A percentile compares a stretch with the other conserved stretches of the same genome.
Conservation (phyloP, 2,329 filamentous ascomycete species). For the Alternaria novae-zelandiae region DNA sequence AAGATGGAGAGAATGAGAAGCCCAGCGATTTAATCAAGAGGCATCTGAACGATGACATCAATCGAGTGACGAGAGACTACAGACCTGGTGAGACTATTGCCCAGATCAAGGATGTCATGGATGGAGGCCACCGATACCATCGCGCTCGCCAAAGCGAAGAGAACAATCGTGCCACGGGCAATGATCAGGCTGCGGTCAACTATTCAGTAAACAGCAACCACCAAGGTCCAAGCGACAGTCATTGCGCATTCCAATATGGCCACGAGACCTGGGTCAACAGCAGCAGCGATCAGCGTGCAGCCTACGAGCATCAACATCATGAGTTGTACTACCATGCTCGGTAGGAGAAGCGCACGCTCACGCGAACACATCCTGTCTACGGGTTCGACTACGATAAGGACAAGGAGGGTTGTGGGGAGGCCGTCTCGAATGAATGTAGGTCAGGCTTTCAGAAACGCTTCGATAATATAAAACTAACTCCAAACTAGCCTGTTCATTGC, state of each 20-base stretch:
- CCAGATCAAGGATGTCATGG: not conserved
- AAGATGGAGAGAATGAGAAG: not conserved
- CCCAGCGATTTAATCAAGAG: not conserved
- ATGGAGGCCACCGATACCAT: not conserved
- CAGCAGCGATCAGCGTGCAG: not conserved
- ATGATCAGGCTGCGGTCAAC: not conserved
- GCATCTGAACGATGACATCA: not conserved
- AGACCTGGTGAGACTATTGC: not conserved
- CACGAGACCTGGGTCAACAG: not conserved
- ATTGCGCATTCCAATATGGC: not conserved
- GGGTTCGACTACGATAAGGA: not conserved
- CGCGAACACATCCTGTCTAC: not conserved
- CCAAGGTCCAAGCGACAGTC: not conserved
- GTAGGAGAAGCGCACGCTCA: not conserved
- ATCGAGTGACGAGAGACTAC: not conserved
- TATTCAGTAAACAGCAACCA: not conserved
- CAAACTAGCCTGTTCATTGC: not conserved
- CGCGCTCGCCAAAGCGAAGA: not conserved
- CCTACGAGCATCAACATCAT: not conserved
- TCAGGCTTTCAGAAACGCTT: not conserved
- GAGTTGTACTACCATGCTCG: not conserved
- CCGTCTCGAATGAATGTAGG: not conserved
- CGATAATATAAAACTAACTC: not conserved
- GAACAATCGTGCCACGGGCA: not conserved
- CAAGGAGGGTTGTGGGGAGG: not conserved